Evolutionary conservation across 2,329 filamentous ascomycete species (phyloP).

Genomic region (Zymoseptoria crescenta): DNA sequence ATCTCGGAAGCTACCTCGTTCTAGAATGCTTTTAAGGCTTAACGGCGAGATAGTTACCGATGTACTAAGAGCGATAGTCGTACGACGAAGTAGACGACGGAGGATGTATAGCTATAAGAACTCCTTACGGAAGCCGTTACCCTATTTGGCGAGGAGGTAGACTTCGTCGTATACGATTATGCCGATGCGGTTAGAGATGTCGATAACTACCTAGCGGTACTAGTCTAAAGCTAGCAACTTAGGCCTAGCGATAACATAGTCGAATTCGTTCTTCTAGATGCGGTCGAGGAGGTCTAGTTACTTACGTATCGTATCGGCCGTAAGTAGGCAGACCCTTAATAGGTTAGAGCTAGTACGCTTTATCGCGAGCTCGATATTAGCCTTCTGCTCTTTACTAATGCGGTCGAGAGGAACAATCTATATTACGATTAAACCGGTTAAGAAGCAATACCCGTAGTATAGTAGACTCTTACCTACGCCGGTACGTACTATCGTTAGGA

Average conservation of each 20-base stretch:
- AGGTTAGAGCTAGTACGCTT: neutral
- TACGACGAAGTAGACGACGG: no score
- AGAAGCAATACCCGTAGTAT: neutral
- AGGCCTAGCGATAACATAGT: neutral
- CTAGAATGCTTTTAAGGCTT: no score
- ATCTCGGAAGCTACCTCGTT: no score
- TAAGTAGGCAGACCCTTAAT: neutral
- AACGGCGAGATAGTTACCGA: no score
- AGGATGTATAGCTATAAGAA: neutral
- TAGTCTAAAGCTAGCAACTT: neutral
- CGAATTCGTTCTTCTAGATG: neutral
- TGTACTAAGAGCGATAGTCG: no score
- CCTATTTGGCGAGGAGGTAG: neutral
- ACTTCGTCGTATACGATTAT: neutral
- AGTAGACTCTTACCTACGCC: neutral
- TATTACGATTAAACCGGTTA: neutral
- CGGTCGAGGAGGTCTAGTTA: neutral
- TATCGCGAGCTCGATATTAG: neutral
- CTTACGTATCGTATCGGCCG: neutral
- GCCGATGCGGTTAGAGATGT: no score
- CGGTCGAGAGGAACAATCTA: neutral
- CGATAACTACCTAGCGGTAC: neutral
- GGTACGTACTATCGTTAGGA: neutral
- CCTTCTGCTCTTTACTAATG: neutral
- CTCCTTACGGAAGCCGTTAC: neutral